Evolutionary conservation across 805 yeast genomes (phyloP).

Genomic region (Pichia manshurica): DNA sequence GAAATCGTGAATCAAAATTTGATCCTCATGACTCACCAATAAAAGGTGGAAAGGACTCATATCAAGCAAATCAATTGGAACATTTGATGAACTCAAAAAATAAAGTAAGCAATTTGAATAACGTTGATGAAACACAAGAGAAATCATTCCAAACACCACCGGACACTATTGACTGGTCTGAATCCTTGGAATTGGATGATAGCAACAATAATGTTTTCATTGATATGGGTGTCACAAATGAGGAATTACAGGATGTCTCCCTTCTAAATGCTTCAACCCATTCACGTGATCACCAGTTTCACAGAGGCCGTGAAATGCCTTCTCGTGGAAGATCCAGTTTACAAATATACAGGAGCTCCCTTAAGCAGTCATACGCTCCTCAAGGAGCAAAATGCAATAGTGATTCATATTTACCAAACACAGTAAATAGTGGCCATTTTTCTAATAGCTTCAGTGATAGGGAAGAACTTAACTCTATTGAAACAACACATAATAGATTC

Average conservation of each 20-base stretch:
- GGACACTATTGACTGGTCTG: constrained; percentile 34
- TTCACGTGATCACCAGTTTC: background rate
- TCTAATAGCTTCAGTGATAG: background rate
- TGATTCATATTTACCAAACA: background rate
- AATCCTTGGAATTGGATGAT: constrained; percentile 19
- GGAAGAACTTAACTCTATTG: background rate
- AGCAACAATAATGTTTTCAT: constrained; percentile 9
- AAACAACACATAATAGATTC: constrained; percentile 7
- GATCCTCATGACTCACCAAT: constrained; percentile 22
- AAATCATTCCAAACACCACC: constrained; percentile 31
- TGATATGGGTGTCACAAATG: constrained; percentile 10
- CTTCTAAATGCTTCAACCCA: background rate
- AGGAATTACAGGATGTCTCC: constrained; percentile 3
- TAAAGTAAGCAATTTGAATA: background rate
- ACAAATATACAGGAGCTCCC: background rate
- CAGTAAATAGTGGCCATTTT: background rate
- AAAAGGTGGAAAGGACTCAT: constrained; percentile 5
- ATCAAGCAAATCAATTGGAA: background rate
- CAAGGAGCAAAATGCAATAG: constrained; percentile 5
- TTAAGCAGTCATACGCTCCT: background rate
- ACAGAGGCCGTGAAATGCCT: background rate
- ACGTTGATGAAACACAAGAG: background rate
- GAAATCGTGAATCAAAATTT: constrained; percentile 14
- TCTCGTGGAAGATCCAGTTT: constrained; percentile 5
- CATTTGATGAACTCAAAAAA: background rate